A percentile compares a stretch with the other conserved stretches of the same genome.
Evolutionary conservation across 2,329 filamentous ascomycete genomes (phyloP).

Genomic region (Eutypella sp.): DNA sequence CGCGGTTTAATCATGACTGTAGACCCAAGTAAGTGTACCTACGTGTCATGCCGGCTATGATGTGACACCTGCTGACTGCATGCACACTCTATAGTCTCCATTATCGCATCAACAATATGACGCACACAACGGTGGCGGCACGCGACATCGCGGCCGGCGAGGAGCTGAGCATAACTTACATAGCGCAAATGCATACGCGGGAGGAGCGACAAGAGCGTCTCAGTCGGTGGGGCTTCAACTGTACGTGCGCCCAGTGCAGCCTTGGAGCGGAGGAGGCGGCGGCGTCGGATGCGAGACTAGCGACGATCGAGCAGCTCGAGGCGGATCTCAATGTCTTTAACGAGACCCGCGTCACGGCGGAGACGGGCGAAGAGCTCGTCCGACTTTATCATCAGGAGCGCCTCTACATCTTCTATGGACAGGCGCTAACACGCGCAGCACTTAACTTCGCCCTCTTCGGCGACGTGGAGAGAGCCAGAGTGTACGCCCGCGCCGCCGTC

Average conservation of each 20-base stretch:
- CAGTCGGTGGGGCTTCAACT: conserved; percentile 31
- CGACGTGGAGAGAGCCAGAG: conserved; percentile 23
- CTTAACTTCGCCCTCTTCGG: conserved; percentile 34
- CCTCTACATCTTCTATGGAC: conserved; percentile 28
- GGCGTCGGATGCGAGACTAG: conserved; percentile 28
- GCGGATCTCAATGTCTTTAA: conserved; percentile 17
- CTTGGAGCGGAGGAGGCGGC: conserved; percentile 10
- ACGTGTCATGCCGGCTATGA: too few species aligned
- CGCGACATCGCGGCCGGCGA: conserved; percentile 31
- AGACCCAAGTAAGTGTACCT: conserved; percentile 32
- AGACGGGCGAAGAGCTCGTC: conserved; percentile 24
- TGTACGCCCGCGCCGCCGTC: conserved; percentile 28
- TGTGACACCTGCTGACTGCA: too few species aligned
- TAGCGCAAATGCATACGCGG: conserved; percentile 22
- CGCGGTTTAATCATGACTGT: conserved; percentile 35
- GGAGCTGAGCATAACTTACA: conserved; percentile 34
- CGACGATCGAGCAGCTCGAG: conserved; percentile 23
- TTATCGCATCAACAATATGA: conserved; percentile 30
- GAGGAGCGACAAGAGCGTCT: conserved; percentile 27
- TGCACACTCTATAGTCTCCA: conserved; percentile 27
- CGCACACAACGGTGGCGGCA: conserved; percentile 32
- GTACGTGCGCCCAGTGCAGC: conserved; percentile 29
- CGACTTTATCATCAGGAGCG: conserved; percentile 28
- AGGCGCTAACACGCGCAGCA: conserved; percentile 32
- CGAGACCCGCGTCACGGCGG: conserved; percentile 19